Evolutionary conservation across 257 asterid genomes (phyloP).

Genomic region (Jaltomata sinuosa): DNA sequence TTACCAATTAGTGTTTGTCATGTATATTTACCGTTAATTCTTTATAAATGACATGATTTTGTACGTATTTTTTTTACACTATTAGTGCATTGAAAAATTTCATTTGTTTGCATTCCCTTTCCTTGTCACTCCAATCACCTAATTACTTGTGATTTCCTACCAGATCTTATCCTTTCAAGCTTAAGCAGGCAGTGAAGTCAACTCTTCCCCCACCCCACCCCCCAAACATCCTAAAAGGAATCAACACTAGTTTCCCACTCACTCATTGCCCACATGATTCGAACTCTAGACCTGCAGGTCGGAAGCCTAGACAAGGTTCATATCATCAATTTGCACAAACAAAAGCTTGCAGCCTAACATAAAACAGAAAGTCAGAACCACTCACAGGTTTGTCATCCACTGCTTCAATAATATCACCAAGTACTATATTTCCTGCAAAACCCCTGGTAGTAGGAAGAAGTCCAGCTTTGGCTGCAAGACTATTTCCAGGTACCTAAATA

Average conservation of each 20-base stretch:
- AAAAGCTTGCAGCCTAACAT: neutral
- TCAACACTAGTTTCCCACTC: neutral
- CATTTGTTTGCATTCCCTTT: neutral
- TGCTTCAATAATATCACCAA: slow-evolving; percentile 75
- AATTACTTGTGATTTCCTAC: neutral
- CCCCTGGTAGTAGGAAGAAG: slow-evolving; percentile 78
- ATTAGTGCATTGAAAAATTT: neutral
- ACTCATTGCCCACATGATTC: neutral
- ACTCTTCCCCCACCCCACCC: neutral
- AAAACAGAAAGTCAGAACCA: neutral
- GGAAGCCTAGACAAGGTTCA: neutral
- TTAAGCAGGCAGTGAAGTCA: neutral
- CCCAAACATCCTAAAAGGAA: neutral
- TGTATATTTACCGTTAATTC: neutral
- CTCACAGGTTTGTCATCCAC: slow-evolving; percentile 70
- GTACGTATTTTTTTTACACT: neutral
- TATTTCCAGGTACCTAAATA: slow-evolving; percentile 63
- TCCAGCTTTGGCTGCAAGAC: slow-evolving; percentile 73
- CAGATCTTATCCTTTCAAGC: neutral
- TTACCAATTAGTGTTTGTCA: neutral
- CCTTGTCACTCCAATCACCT: neutral
- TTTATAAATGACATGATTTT: neutral
- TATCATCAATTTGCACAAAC: neutral
- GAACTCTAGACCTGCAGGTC: neutral
- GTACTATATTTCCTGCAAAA: slow-evolving; percentile 78